Conservation (phyloP, 164 flowering plant species). For the Kingdonia uniflora region DNA sequence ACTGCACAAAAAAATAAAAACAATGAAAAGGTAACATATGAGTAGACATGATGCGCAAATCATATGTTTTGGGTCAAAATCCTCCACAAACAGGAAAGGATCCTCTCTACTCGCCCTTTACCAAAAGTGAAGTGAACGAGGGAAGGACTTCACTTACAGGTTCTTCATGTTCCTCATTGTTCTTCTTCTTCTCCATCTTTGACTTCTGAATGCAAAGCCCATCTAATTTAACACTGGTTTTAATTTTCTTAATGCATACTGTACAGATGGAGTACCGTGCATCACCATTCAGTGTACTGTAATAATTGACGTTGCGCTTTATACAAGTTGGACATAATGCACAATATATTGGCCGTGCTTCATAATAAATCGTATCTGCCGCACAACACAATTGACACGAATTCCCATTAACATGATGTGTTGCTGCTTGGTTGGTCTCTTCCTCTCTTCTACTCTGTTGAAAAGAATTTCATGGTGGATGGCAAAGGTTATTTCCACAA, state of each 20-base stretch:
- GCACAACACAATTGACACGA: slow-evolving; percentile 34
- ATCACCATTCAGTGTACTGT: slow-evolving; percentile 13
- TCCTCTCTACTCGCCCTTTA: too few relatives aligned
- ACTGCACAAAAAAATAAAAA: not conserved
- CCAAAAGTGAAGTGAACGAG: too few relatives aligned
- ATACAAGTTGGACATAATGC: slow-evolving; percentile 27
- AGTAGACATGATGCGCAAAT: not conserved
- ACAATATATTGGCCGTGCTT: slow-evolving; percentile 32
- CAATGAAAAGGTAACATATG: not conserved
- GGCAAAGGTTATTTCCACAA: not conserved
- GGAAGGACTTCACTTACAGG: not conserved
- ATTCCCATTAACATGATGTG: slow-evolving; percentile 7
- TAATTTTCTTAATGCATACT: slow-evolving; percentile 16
- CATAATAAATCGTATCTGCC: slow-evolving; percentile 19
- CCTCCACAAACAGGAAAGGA: too few relatives aligned
- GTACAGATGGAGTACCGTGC: slow-evolving; percentile 23
- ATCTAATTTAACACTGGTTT: not conserved
- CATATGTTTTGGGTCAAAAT: not conserved
- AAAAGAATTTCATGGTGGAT: not conserved
- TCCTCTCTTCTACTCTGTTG: slow-evolving; percentile 11
- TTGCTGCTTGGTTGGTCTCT: slow-evolving; percentile 5
- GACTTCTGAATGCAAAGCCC: not conserved
- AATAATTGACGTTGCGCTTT: slow-evolving; percentile 19
- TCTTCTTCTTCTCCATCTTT: not conserved
- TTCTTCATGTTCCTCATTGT: not conserved